A percentile compares a stretch with the other conserved stretches of the same genome.
phyloP scores from a whole-genome alignment of 305 asterid species.

The Fraxinus velutina region DNA sequence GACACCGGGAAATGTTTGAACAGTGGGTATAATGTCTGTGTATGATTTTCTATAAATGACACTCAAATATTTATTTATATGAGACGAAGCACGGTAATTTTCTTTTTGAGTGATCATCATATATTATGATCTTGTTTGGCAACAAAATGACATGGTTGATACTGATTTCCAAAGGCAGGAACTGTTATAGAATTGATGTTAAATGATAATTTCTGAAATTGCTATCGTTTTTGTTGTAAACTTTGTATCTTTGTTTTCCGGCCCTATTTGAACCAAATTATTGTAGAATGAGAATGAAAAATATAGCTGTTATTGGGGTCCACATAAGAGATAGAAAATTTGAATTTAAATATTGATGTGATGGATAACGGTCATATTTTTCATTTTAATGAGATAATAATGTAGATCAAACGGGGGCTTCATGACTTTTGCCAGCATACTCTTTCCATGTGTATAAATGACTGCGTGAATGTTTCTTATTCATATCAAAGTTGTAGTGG shows the following conservation, averaged over 20 bases:
- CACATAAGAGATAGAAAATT: too few relatives aligned
- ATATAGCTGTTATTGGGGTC: too few relatives aligned
- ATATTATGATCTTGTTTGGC: not conserved
- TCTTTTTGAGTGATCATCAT: not conserved
- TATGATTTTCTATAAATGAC: not conserved
- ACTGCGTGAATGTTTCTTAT: slow-evolving; percentile 4
- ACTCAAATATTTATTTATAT: not conserved
- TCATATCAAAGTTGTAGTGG: slow-evolving; percentile 17
- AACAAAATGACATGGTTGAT: not conserved
- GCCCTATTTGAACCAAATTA: too few relatives aligned
- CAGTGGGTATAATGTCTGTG: not conserved
- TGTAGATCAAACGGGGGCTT: too few relatives aligned
- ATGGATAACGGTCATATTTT: too few relatives aligned
- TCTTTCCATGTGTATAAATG: not conserved
- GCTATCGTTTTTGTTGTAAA: not conserved
- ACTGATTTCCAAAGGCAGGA: not conserved
- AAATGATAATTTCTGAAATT: not conserved
- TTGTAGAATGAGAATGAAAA: too few relatives aligned
- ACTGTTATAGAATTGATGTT: not conserved
- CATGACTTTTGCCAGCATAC: not conserved
- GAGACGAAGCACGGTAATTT: not conserved
- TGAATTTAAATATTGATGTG: too few relatives aligned
- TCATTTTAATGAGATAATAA: too few relatives aligned
- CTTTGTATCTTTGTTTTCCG: not conserved
- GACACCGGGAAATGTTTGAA: not conserved